Conservation (phyloP, 139 green algal species). For the Chlamydomonas incerta region DNA sequence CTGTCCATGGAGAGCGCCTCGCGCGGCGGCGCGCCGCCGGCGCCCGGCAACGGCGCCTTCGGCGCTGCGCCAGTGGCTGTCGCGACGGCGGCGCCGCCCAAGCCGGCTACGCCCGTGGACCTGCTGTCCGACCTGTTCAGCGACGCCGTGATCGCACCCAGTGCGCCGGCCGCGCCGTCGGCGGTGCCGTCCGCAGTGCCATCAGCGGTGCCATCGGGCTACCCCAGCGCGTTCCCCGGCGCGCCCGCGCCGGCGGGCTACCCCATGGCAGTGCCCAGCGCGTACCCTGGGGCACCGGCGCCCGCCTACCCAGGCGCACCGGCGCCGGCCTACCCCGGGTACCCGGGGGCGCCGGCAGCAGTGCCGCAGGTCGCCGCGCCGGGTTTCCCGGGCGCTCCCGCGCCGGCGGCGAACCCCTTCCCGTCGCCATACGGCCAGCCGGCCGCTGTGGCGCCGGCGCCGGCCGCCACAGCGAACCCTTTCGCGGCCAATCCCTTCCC, state of each 20-base stretch:
- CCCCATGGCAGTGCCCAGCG: too few relatives aligned
- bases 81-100: conserved; percentile 16
- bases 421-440: conserved; percentile 40
- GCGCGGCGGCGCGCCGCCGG: not conserved
- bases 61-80: not conserved
- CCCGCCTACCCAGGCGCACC: too few relatives aligned
- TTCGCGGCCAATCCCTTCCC: conserved; percentile 21
- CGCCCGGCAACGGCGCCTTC: not conserved
- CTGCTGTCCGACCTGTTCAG: conserved; percentile 70
- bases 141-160: conserved; percentile 25
- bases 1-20: conserved; percentile 16
- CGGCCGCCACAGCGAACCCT: conserved; percentile 7
- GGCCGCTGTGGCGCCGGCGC: conserved; percentile 13
- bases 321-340: too few relatives aligned
- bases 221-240: too few relatives aligned
- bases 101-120: conserved; percentile 57
- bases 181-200: not conserved
- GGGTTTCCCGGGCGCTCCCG: not conserved
- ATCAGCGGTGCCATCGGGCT: not conserved
- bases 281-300: too few relatives aligned
- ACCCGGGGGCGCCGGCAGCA: not conserved
- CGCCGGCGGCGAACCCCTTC: not conserved
- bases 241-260: too few relatives aligned
- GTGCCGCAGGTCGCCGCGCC: not conserved
- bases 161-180: not conserved